Percentiles rank a stretch among this genome's conserved stretches.
Evolutionary conservation across 2,329 filamentous ascomycete genomes (phyloP).

Genomic region (Xylariales sp.): DNA sequence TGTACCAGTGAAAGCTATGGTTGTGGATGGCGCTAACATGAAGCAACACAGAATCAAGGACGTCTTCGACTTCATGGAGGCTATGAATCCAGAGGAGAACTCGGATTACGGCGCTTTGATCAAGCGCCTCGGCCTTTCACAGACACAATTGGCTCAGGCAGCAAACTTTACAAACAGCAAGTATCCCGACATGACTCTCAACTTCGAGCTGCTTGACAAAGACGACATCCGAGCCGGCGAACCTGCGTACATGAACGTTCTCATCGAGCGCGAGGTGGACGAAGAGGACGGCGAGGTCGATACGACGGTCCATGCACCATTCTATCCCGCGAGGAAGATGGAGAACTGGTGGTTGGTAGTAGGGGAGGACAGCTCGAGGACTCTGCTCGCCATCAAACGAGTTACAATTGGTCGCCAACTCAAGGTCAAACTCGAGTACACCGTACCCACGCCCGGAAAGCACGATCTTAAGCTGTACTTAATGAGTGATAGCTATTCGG

Average conservation of each 20-base stretch:
- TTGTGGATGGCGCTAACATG: slow-evolving; percentile 16
- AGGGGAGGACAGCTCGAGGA: slow-evolving; percentile 85
- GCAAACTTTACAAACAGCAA: slow-evolving; percentile 93
- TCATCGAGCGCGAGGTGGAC: slow-evolving; percentile 78
- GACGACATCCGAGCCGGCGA: slow-evolving; percentile 76
- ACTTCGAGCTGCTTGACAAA: slow-evolving; percentile 78
- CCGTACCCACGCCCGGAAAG: slow-evolving; percentile 76
- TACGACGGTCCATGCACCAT: slow-evolving; percentile 85
- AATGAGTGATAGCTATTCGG: slow-evolving; percentile 96
- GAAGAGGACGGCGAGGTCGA: slow-evolving; percentile 66
- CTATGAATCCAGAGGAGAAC: slow-evolving; percentile 95
- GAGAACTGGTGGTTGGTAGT: slow-evolving; percentile 99
- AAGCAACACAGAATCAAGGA: slow-evolving; percentile 66
- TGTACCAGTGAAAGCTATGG: slow-evolving; percentile 25
- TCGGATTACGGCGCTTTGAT: slow-evolving; percentile 73
- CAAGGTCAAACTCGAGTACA: slow-evolving; percentile 79
- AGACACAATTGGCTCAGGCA: slow-evolving; percentile 80
- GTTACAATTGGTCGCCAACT: slow-evolving; percentile 79
- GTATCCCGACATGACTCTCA: slow-evolving; percentile 90
- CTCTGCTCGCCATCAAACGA: slow-evolving; percentile 86
- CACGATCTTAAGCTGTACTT: slow-evolving; percentile 87
- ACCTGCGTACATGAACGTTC: slow-evolving; percentile 77
- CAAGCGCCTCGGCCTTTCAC: slow-evolving; percentile 71
- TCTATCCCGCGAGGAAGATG: slow-evolving; percentile 86
- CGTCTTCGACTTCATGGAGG: slow-evolving; percentile 97